Evolutionary conservation across 495 filamentous ascomycete genomes (phyloP).

Genomic region (Pseudomonodictys pantanalensis): DNA sequence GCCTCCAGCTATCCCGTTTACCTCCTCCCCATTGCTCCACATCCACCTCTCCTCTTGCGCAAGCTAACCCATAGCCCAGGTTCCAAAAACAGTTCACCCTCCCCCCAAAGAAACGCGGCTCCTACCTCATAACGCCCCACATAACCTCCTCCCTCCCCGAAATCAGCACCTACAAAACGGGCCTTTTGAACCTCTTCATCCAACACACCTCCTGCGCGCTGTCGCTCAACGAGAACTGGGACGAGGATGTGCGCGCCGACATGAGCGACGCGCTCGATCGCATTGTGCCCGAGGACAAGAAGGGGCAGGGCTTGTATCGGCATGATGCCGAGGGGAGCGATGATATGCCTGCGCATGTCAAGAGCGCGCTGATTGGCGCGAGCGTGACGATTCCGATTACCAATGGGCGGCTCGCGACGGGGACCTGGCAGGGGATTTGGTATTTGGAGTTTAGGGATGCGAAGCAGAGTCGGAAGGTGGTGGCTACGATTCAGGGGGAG

Average conservation of each 20-base stretch:
- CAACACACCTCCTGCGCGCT: conserved; percentile 89
- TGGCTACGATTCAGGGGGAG: conserved; percentile 94
- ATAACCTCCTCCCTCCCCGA: conserved; percentile 69
- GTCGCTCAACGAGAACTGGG: conserved; percentile 92
- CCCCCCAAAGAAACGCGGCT: conserved; percentile 69
- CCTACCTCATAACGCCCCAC: conserved; percentile 81
- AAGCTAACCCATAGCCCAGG: conserved; percentile 47
- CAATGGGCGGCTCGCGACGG: conserved; percentile 71
- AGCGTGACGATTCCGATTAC: conserved; percentile 85
- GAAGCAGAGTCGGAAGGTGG: conserved; percentile 73
- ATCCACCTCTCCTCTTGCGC: not conserved
- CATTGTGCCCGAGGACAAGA: conserved; percentile 73
- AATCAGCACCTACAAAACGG: conserved; percentile 74
- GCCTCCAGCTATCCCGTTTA: conserved; percentile 24
- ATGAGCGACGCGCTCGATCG: conserved; percentile 93
- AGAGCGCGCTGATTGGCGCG: conserved; percentile 82
- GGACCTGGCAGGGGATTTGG: conserved; percentile 88
- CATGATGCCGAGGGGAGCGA: conserved; percentile 86
- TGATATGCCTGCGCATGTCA: conserved; percentile 96
- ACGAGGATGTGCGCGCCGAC: conserved; percentile 72
- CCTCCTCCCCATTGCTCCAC: conserved; percentile 11
- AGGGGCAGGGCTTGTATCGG: conserved; percentile 68
- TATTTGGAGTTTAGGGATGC: conserved; percentile 82
- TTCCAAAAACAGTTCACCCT: conserved; percentile 77
- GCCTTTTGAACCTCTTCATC: conserved; percentile 82